Percentiles rank a stretch among this genome's conserved stretches.
These are phyloP conservation scores for Phaeosphaeria sp. DNA, from an alignment of 2,329 filamentous ascomycete genomes.

Conservation along the genomic window DNA sequence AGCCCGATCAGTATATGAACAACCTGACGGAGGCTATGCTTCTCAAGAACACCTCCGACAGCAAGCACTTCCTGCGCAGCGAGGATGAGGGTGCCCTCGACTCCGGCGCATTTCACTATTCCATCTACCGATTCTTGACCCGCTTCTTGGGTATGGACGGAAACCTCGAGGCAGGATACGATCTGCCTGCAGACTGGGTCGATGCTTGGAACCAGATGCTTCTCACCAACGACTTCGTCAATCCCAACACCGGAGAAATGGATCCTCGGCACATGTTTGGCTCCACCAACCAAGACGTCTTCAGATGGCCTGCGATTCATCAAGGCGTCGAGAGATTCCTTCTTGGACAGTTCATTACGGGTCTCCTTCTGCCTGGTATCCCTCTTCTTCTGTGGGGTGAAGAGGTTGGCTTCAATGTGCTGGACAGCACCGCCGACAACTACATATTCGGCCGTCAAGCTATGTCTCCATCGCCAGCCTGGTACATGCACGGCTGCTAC, in stretches of 20 bases:
- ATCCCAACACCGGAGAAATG: neutral
- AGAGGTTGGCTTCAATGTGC: neutral
- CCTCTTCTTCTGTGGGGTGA: neutral
- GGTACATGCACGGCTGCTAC: neutral
- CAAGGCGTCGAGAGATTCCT: neutral
- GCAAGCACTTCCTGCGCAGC: neutral
- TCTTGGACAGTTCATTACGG: neutral
- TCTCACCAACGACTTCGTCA: neutral
- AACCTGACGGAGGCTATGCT: neutral
- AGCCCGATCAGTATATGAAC: neutral
- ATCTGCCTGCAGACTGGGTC: neutral
- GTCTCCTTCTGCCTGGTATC: neutral
- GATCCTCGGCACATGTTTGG: neutral
- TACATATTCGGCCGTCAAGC: neutral
- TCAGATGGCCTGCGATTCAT: neutral
- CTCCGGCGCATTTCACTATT: neutral
- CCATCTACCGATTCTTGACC: neutral
- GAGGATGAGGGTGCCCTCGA: neutral
- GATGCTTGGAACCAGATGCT: neutral
- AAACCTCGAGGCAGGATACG: neutral
- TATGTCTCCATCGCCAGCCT: neutral
- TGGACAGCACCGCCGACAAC: neutral
- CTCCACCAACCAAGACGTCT: neutral
- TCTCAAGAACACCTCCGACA: neutral
- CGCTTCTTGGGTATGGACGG: neutral